Percentiles rank a stretch among this genome's conserved stretches.
Evolutionary conservation across 371 early-diverging fungal genomes (phyloP).

Genomic region (Sporodiniella umbellata): DNA sequence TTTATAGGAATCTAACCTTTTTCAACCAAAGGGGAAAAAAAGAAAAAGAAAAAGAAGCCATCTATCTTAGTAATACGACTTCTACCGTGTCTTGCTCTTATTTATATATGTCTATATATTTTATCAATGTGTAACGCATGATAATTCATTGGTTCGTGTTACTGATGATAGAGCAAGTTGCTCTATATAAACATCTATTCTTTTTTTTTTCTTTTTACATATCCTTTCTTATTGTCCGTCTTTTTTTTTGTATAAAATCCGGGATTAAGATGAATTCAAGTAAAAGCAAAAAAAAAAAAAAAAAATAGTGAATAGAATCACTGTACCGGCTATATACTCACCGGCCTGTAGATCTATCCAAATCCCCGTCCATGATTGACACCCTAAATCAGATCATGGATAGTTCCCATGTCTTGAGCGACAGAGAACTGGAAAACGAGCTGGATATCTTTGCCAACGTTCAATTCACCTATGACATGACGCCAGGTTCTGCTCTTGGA

Average conservation of each 20-base stretch:
- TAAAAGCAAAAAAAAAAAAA: too few species aligned
- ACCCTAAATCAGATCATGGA: slow-evolving; percentile 36
- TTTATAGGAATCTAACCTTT: too few species aligned
- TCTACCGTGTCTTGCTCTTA: too few species aligned
- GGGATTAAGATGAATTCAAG: slow-evolving; percentile 3
- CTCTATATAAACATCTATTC: too few species aligned
- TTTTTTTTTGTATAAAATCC: background rate
- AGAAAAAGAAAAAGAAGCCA: too few species aligned
- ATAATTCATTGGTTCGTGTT: too few species aligned
- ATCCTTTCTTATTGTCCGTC: background rate
- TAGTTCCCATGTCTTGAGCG: slow-evolving; percentile 30
- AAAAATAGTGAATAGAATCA: background rate
- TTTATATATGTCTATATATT: too few species aligned
- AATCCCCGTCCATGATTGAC: slow-evolving; percentile 7
- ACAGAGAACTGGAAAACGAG: slow-evolving; percentile 35
- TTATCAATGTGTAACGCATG: too few species aligned
- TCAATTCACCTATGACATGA: slow-evolving; percentile 52
- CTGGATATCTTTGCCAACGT: slow-evolving; percentile 49
- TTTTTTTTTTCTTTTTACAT: background rate
- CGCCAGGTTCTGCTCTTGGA: slow-evolving; percentile 30
- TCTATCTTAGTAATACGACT: too few species aligned
- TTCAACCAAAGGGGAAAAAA: too few species aligned
- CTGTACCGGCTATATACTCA: slow-evolving; percentile 9
- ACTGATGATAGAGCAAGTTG: too few species aligned
- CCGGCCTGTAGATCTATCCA: too few species aligned